Conservation (phyloP, 164 flowering plant species). For the Houttuynia cordata region DNA sequence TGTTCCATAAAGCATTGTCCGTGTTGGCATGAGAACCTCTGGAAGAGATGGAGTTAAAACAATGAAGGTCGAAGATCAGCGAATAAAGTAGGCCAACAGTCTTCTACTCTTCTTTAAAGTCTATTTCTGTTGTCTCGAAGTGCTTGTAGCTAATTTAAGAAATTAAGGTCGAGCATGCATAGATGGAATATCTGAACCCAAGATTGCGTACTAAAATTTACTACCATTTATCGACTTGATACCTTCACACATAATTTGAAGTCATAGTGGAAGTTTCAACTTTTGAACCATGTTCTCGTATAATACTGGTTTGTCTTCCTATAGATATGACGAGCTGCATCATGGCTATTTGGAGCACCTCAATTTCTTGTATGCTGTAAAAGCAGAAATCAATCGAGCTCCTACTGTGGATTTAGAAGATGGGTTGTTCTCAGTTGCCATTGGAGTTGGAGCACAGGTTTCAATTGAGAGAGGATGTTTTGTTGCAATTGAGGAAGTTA, state of each 20-base stretch:
- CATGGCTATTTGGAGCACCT: constrained; percentile 96
- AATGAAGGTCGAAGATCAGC: constrained; percentile 45
- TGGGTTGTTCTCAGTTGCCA: constrained; percentile 83
- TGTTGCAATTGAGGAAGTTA: constrained; percentile 68
- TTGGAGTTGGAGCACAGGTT: constrained; percentile 92
- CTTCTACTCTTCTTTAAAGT: neutral
- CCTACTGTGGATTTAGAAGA: constrained; percentile 68
- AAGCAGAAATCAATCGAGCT: constrained; percentile 29
- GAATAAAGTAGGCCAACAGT: constrained; percentile 45
- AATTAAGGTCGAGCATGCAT: no score
- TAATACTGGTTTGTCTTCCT: neutral
- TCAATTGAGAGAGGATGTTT: constrained; percentile 71
- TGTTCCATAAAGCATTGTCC: constrained; percentile 78
- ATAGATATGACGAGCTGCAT: constrained; percentile 85
- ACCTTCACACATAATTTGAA: neutral
- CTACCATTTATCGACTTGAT: no score
- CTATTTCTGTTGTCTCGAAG: neutral
- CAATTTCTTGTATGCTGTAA: constrained; percentile 55
- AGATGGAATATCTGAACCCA: no score
- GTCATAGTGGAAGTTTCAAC: no score
- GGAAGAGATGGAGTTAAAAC: constrained; percentile 74
- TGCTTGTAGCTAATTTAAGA: neutral
- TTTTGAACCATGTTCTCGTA: neutral
- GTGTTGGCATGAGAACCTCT: constrained; percentile 44
- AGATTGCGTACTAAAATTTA: no score